These are phyloP conservation scores for Fagus crenata DNA, from an alignment of 306 rosid genomes.

Conservation along the genomic window DNA sequence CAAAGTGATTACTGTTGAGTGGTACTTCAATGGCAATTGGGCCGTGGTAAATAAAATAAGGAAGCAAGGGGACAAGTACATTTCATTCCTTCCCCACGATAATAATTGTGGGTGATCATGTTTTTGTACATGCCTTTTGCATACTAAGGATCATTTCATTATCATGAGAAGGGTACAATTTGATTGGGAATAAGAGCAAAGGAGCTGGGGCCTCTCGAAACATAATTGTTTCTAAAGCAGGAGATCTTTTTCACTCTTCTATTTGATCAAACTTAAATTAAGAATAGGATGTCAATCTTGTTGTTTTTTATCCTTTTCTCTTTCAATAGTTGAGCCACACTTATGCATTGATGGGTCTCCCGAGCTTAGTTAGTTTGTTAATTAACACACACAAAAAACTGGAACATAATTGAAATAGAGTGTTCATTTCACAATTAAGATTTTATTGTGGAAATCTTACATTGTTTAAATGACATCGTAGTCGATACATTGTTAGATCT, in stretches of 20 bases:
- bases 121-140: no score
- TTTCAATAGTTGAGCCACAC: not conserved
- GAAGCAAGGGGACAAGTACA: not conserved
- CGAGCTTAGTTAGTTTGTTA: no score
- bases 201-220: not conserved
- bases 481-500: no score
- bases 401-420: no score
- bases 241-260: not conserved
- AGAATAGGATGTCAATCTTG: not conserved
- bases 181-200: not conserved
- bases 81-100: no score
- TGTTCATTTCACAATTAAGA: no score
- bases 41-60: not conserved
- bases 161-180: not conserved
- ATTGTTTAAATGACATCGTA: no score
- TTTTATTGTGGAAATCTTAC: no score
- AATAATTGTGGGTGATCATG: no score
- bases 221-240: not conserved
- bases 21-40: not conserved
- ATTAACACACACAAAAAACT: no score
- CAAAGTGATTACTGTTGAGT: not conserved
- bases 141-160: no score
- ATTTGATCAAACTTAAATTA: not conserved
- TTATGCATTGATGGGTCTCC: not conserved
- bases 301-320: constrained; percentile 4